Base-by-base conservation (phyloP, 768 basidiomycete species). In the Pilatotrama ljubarskyi region DNA sequence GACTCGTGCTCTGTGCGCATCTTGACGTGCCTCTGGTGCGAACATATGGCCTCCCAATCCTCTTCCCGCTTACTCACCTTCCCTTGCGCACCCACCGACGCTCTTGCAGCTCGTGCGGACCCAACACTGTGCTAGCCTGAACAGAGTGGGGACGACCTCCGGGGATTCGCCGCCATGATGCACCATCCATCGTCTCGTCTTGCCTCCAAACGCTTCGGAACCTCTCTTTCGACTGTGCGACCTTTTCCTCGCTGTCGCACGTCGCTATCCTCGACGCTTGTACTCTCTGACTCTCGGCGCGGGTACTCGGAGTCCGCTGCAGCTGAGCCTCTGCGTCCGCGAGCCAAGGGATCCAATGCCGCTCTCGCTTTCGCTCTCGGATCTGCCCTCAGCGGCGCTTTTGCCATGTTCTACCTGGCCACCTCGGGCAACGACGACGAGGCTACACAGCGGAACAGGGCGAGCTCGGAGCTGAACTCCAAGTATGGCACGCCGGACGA, bases 401-500 rank as follows among this genome's bases (percentile, higher is more conserved):
- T 63, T 9, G 61, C 32, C n/a, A n/a, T n/a, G 25, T 63, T 53
- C 35, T 63, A 63, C 36, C 20, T 58, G 11, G 56, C 56, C 5
- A 49, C 47, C 4, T 17, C 22, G 7, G 37, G 32, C 15, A n/a
- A n/a, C n/a, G 13, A 20, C 14, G 22, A 24, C 44, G 36, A 36
- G 14, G 53, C 35, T 13, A 5, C 7, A 3, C 29, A 9, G 48
- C 29, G 22, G 24, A 44, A 29, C 53, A 20, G 29, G 25, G 36
- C 51, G 1, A 48, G 44, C 18, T 49, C 41, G 14, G 48, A 50
- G 44, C 55, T 64, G 35, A 64, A 69, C 51, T 50, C 8, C 41
- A 66, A 65, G 15, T 87, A 83, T 63, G 87, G 84, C 13, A 74
- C 82, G 9, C 73, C 76, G 0, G 65, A 75, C 18, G 88, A 88